Percentiles rank a stretch among this genome's conserved stretches.
Evolutionary conservation across 169 alveolate species (phyloP).

Genomic region (Theileria orientalis): DNA sequence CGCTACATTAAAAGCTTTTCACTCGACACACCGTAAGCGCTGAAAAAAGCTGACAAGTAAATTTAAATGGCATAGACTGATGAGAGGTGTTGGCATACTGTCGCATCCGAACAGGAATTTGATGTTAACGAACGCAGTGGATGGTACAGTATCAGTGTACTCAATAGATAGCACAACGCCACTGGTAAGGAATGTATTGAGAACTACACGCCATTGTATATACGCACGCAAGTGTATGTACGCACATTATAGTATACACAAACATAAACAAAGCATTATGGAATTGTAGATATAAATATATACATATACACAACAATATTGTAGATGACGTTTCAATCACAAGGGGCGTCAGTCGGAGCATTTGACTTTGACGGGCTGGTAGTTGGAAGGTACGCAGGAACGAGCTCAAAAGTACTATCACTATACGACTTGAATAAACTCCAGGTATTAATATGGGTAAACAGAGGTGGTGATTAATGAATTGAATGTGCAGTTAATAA

Average conservation of each 20-base stretch:
- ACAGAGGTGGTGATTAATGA: too few species aligned
- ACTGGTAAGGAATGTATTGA: constrained; percentile 19
- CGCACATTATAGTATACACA: too few species aligned
- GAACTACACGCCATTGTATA: background rate
- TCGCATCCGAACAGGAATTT: constrained; percentile 56
- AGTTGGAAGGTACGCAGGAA: constrained; percentile 18
- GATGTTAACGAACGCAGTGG: constrained; percentile 40
- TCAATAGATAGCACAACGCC: constrained; percentile 51
- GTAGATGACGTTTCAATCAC: constrained; percentile 26
- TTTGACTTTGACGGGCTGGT: constrained; percentile 47
- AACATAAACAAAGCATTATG: too few species aligned
- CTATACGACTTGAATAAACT: constrained; percentile 47
- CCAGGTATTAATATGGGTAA: constrained; percentile 37
- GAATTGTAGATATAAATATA: too few species aligned
- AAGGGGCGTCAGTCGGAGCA: constrained; percentile 41
- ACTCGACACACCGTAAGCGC: constrained; percentile 49
- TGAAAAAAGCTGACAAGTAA: too few species aligned
- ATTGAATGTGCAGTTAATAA: too few species aligned
- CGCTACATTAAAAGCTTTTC: constrained; percentile 51
- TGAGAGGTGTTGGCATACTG: constrained; percentile 51
- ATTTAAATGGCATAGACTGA: background rate
- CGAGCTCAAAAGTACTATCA: constrained; percentile 17
- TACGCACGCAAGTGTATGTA: background rate
- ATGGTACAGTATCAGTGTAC: constrained; percentile 29
- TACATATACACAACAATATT: too few species aligned